A percentile compares a stretch with the other conserved stretches of the same genome.
Conservation (phyloP, 2,329 filamentous ascomycete genomes). For the Pyricularia pennisetigena region DNA sequence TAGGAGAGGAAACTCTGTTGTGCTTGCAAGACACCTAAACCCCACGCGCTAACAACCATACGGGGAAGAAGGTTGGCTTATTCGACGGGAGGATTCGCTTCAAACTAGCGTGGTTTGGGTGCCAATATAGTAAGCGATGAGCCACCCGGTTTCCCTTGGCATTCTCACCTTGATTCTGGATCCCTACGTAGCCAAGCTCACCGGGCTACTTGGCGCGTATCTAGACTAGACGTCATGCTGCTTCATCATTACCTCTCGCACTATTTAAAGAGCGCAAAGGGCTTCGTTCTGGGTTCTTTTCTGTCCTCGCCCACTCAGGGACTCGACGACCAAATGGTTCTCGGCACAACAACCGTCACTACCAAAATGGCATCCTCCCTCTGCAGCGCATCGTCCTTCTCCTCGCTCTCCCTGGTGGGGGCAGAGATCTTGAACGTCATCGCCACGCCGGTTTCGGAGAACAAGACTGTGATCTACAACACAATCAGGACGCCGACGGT, state of each 20-base stretch:
- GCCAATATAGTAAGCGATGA: too few species aligned
- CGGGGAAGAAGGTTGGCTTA: background rate
- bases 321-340: background rate
- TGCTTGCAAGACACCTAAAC: background rate
- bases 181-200: too few species aligned
- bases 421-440: background rate
- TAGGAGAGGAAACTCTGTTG: too few species aligned
- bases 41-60: background rate
- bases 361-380: background rate
- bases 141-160: too few species aligned
- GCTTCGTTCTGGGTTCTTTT: background rate
- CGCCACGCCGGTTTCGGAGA: background rate
- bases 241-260: too few species aligned
- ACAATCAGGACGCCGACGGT: background rate
- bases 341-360: background rate
- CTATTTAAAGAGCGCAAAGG: too few species aligned
- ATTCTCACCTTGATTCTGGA: too few species aligned
- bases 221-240: too few species aligned
- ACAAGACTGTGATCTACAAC: background rate
- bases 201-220: too few species aligned
- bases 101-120: too few species aligned
- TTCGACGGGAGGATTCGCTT: background rate
- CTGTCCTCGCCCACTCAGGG: background rate
- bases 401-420: background rate
- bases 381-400: background rate